A percentile compares a stretch with the other conserved stretches of the same genome.
phyloP scores from a whole-genome alignment of 192 early-diverging fungal genomes.

The Coemansia sp. region DNA sequence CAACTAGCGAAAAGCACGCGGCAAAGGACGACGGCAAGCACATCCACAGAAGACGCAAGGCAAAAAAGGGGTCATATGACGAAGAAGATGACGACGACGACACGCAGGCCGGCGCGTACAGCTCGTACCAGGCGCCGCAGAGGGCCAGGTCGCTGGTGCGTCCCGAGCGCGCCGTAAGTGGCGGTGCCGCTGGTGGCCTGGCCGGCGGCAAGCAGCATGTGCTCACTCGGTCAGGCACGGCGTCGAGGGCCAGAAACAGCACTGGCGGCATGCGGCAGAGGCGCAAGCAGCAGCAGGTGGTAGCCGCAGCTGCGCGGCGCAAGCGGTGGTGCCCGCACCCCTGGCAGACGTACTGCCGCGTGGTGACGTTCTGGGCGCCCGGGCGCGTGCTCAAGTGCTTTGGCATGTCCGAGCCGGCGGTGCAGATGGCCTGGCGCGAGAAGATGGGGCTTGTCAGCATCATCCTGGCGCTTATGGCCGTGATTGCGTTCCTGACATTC shows the following conservation, averaged over 20 bases:
- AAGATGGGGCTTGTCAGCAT: constrained; percentile 85
- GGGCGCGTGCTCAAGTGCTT: constrained; percentile 53
- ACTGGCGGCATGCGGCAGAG: constrained; percentile 24
- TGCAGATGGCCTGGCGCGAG: constrained; percentile 85
- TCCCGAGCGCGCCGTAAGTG: constrained; percentile 57
- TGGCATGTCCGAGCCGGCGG: constrained; percentile 57
- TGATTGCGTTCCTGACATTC: constrained; percentile 84
- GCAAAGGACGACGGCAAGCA: constrained; percentile 25
- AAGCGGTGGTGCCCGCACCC: constrained; percentile 44
- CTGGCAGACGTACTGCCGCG: constrained; percentile 57
- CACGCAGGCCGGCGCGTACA: constrained; percentile 13
- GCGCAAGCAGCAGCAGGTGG: constrained; percentile 37
- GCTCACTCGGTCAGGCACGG: constrained; percentile 11
- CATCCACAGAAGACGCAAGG: constrained; percentile 25
- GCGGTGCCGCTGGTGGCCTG: constrained; percentile 21
- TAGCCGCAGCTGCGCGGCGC: constrained; percentile 5
- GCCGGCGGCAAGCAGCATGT: constrained; percentile 20
- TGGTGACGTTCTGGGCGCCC: constrained; percentile 60
- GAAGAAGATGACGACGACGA: constrained; percentile 21
- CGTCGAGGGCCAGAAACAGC: constrained; percentile 1
- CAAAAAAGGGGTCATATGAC: constrained; percentile 6
- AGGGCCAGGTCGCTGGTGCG: constrained; percentile 68
- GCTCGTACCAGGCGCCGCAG: constrained; percentile 37
- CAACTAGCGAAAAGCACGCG: neutral
- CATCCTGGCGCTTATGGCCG: constrained; percentile 67